Base-by-base conservation (phyloP, 2,329 filamentous ascomycete genomes). In the Aspergillus udagawae region DNA sequence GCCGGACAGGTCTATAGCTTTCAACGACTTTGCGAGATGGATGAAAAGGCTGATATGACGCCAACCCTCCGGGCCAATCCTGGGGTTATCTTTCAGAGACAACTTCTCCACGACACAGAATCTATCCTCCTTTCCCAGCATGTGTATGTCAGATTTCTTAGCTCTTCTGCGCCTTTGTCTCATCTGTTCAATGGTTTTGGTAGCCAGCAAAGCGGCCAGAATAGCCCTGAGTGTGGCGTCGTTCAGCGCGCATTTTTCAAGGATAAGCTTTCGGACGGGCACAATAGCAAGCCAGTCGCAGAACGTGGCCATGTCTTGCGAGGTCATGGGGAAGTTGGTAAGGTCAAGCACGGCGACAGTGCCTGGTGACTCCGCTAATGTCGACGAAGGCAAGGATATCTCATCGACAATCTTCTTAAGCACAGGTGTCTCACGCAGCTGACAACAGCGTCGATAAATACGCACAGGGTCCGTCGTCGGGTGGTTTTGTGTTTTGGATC, bases 201-300 rank as follows among this genome's bases (percentile, higher is more conserved):
- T 89, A 3, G 92, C 89, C 6, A 97, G 78, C 1, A 99, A 79
- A 3, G 91, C 93, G 1, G 92, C 91, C 9, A 99, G 82, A 45
- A 97, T 86, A 20, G 96, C 88, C 20, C 94, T 84, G 6, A 97
- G 79, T 3, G 91, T 91, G 71, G 96, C 92, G 66, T 97, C 92
- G 1, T 84, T 90, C 41, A 99, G 76, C 5, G 91, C 90, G 59
- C 91, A 93, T 69, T 95, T 91, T 67, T 97, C 92, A 54, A 97
- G 76, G 6, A 95, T 81, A 0, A 99, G 76, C 67, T 95, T 91
- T 64, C 90, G 88, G 2, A 97, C 87, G 0, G 94, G 93, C 0
- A 97, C 93, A 6, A 99, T 86, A 4, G 94, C 93, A 44, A 99
- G 81, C 80, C 93, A 99, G 71, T 99, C 94, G 51, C 92, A 91